Evolutionary conservation across 2,329 filamentous ascomycete genomes (phyloP), one percentile per base, ranked within the genome.

Genomic region (Plectosphaerella sp.): DNA sequence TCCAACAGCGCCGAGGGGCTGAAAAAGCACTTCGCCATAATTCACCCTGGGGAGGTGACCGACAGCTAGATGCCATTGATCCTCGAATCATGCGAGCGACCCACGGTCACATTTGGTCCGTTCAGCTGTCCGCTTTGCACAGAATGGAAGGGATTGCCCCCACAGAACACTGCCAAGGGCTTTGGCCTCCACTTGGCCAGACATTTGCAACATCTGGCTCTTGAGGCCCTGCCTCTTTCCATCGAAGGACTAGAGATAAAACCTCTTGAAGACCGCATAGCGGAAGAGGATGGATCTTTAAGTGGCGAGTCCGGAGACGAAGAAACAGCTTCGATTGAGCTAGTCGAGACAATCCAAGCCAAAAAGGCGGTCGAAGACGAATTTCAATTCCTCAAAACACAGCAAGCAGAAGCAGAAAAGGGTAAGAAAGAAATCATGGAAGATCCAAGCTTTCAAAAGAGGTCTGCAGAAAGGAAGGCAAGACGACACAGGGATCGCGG

Each of bases 291-390:
- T 39, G 10, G 4, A 18, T 3, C 8, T 16, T 5, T 5, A 5
- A 39, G 10, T 39, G 14, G 14, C 37, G 37, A 39, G 37, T 16
- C 37, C 14, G 16, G 5, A n/a, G 37, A 39, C 16, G 37, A 39
- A 15, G 37, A 39, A 18, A 14, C 14, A 7, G 9, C 37, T 39
- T 16, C 37, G 14, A 18, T 3, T 12, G 7, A 39, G 16, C 14
- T 14, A 18, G 37, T 3, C 2, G 37, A 60, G 5, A 61, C 63
- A 28, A 80, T 87, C 50, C 75, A 78, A 2, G 79, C 87, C 52
- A 82, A 83, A 60, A 72, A 86, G 56, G 73, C 73, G 16, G 76
- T 86, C 52, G 78, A 86, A 55, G 77, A 81, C 56, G 78, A 87
- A 58, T 67, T 89, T 15, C 73, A 87, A 58, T 67, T 89, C 15